Percentiles rank a stretch among this genome's conserved stretches.
Evolutionary conservation across 768 basidiomycete genomes (phyloP).

Genomic region (Trametes villosa): DNA sequence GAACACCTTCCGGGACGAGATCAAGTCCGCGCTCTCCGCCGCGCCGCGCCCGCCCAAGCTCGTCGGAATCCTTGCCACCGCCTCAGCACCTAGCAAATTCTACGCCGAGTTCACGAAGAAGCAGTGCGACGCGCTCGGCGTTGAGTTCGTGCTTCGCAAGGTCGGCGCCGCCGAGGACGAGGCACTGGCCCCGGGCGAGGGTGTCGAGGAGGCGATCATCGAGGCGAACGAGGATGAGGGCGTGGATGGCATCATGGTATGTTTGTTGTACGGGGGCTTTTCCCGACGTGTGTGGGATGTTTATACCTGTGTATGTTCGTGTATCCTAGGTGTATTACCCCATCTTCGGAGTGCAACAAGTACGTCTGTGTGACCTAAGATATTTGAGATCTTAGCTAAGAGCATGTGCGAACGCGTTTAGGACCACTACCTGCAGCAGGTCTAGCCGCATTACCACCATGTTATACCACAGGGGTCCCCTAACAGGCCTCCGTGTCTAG

Average conservation of each 20-base stretch:
- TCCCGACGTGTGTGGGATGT: not conserved
- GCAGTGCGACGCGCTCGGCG: constrained; percentile 87
- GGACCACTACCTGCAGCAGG: constrained; percentile 98
- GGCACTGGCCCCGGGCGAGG: constrained; percentile 75
- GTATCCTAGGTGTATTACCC: constrained; percentile 86
- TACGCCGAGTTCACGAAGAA: constrained; percentile 92
- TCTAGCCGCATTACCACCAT: constrained; percentile 35
- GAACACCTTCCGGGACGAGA: constrained; percentile 69
- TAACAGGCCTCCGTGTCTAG: constrained; percentile 39
- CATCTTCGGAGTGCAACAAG: constrained; percentile 89
- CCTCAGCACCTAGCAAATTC: constrained; percentile 74
- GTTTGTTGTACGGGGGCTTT: not conserved
- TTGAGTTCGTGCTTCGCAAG: constrained; percentile 80
- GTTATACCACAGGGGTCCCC: not conserved
- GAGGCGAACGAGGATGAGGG: constrained; percentile 88
- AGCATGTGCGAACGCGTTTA: constrained; percentile 35
- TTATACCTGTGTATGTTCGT: constrained; percentile 3
- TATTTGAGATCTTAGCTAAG: not conserved
- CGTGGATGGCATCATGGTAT: constrained; percentile 96
- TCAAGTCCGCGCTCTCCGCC: constrained; percentile 50
- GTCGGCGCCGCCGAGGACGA: constrained; percentile 65
- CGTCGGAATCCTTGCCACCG: constrained; percentile 90
- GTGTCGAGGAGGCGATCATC: constrained; percentile 94
- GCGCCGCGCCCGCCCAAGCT: constrained; percentile 63
- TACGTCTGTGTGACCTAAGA: constrained; percentile 40